These are phyloP conservation scores for Hypericum perforatum DNA, from an alignment of 345 rosid species.

Conservation along the genomic window DNA sequence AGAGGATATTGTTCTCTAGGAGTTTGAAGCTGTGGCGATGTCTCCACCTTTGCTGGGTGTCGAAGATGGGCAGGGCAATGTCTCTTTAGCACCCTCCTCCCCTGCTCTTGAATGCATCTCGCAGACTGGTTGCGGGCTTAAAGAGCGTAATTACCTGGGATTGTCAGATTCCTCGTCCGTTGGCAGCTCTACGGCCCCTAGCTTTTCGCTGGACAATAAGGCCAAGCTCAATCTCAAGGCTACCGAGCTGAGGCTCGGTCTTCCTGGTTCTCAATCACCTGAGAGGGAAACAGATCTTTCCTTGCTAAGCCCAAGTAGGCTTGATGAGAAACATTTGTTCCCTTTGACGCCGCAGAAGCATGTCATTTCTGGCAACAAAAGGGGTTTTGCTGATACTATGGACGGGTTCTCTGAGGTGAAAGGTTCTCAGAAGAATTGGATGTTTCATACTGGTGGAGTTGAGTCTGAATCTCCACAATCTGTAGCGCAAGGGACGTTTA, in stretches of 20 bases:
- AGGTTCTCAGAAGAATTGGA: constrained; percentile 54
- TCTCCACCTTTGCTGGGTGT: constrained; percentile 46
- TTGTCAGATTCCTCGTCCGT: constrained; percentile 71
- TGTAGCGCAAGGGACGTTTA: constrained; percentile 30
- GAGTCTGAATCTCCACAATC: constrained; percentile 34
- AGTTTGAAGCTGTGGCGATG: constrained; percentile 40
- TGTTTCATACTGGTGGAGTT: constrained; percentile 34
- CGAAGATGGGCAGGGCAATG: constrained; percentile 41
- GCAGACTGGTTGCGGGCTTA: constrained; percentile 34
- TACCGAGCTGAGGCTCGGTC: constrained; percentile 78
- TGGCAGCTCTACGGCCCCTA: constrained; percentile 52
- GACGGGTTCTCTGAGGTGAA: constrained; percentile 55
- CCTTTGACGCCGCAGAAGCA: constrained; percentile 60
- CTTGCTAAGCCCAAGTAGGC: constrained; percentile 36
- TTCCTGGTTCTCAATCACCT: constrained; percentile 71
- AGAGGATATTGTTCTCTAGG: constrained; percentile 8
- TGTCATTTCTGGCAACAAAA: constrained; percentile 59
- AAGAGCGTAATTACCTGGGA: constrained; percentile 68
- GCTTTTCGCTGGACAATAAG: constrained; percentile 34
- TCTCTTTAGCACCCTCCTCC: constrained; percentile 35
- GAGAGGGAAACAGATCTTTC: constrained; percentile 42
- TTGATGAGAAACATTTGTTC: constrained; percentile 66
- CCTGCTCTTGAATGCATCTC: constrained; percentile 33
- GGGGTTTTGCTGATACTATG: constrained; percentile 77
- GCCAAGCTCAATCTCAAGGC: constrained; percentile 66